Conservation (phyloP, 2,329 filamentous ascomycete genomes). For the Bisporella sp. region DNA sequence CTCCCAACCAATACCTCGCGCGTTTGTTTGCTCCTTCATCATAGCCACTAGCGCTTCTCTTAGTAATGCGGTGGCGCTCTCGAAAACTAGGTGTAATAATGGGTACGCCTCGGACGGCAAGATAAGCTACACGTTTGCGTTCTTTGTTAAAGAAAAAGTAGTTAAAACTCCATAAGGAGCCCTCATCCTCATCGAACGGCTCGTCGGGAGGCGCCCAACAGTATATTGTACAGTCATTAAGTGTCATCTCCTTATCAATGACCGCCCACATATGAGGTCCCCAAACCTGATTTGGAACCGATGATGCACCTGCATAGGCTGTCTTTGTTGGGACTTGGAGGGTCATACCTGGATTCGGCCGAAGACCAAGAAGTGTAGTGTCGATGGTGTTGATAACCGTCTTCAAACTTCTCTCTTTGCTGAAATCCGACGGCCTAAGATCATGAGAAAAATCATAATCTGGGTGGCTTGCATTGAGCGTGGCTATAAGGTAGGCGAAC, state of each 20-base stretch:
- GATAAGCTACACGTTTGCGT: slow-evolving; percentile 85
- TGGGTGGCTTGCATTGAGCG: slow-evolving; percentile 88
- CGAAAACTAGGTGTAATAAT: slow-evolving; percentile 60
- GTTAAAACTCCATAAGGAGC: slow-evolving; percentile 89
- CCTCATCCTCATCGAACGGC: slow-evolving; percentile 85
- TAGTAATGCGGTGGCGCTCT: slow-evolving; percentile 28
- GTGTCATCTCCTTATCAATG: slow-evolving; percentile 89
- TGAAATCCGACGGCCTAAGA: slow-evolving; percentile 83
- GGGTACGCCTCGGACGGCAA: slow-evolving; percentile 85
- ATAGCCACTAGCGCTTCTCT: slow-evolving; percentile 22
- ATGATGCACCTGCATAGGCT: slow-evolving; percentile 30
- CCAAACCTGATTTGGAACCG: slow-evolving; percentile 57
- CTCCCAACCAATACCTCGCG: slow-evolving; percentile 81
- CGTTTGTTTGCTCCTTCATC: slow-evolving; percentile 65
- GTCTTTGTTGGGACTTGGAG: slow-evolving; percentile 30
- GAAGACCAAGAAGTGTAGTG: slow-evolving; percentile 78
- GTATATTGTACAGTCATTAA: slow-evolving; percentile 84
- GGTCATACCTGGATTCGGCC: slow-evolving; percentile 49
- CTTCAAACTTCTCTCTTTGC: slow-evolving; percentile 71
- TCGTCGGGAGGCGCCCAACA: slow-evolving; percentile 85
- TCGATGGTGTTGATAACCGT: slow-evolving; percentile 61
- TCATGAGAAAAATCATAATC: slow-evolving; percentile 97
- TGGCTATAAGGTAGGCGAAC: slow-evolving; percentile 94
- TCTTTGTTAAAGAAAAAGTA: slow-evolving; percentile 98
- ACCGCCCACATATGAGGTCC: slow-evolving; percentile 85